Evolutionary conservation across 2,329 filamentous ascomycete genomes (phyloP).

Genomic region (Microcyclosporella mali): DNA sequence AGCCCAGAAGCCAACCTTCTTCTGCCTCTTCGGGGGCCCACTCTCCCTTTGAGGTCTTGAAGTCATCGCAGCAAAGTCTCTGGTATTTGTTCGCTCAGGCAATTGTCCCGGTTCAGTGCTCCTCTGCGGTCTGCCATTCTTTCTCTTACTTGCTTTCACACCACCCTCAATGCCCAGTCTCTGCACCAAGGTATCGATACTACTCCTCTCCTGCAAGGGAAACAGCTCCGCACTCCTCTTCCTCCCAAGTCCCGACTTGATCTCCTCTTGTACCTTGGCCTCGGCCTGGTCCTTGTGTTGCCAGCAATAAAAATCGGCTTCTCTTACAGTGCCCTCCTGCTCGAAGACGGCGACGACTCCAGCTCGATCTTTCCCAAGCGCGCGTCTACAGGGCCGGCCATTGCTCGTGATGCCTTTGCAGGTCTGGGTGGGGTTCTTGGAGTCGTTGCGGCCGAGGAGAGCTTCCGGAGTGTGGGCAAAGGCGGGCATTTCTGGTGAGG

Average conservation of each 20-base stretch:
- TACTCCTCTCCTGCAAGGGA: constrained; percentile 61
- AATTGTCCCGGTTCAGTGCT: constrained; percentile 7
- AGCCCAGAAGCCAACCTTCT: constrained; percentile 39
- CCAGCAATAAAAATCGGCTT: constrained; percentile 75
- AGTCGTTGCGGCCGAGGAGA: constrained; percentile 70
- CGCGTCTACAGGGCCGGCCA: constrained; percentile 76
- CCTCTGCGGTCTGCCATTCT: constrained; percentile 2
- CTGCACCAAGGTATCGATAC: constrained; percentile 80
- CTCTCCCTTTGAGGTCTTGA: not conserved
- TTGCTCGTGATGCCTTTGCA: constrained; percentile 80
- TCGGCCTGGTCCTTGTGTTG: constrained; percentile 86
- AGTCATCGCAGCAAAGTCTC: constrained; percentile 9
- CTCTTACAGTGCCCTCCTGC: constrained; percentile 49
- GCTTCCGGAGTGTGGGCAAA: constrained; percentile 58
- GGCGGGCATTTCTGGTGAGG: constrained; percentile 5
- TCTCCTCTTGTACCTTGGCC: constrained; percentile 13
- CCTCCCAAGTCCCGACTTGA: constrained; percentile 12
- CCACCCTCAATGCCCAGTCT: constrained; percentile 52
- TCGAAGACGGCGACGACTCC: constrained; percentile 39
- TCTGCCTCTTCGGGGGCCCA: constrained; percentile 14
- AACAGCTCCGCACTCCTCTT: constrained; percentile 40
- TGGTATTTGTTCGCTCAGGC: constrained; percentile 11
- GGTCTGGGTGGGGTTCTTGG: constrained; percentile 73
- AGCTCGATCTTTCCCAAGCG: constrained; percentile 47
- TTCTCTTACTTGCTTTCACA: constrained; percentile 7